These are phyloP conservation scores for Cerrena zonata DNA, from an alignment of 1,284 basidiomycete species.

Conservation along the genomic window DNA sequence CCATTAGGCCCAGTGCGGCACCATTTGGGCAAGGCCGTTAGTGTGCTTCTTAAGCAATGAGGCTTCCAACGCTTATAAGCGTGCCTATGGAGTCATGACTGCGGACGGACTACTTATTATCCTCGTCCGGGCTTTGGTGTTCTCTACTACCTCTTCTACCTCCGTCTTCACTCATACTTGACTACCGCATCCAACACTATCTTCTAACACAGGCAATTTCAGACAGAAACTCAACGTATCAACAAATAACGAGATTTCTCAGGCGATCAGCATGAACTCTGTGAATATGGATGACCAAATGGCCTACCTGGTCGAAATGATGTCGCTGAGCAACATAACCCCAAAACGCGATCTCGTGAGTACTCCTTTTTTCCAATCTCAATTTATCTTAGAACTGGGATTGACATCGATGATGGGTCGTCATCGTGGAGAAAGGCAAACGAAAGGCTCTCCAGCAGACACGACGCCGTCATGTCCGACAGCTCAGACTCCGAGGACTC, in stretches of 20 bases:
- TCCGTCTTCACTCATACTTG: too few species aligned
- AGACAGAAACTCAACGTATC: neutral
- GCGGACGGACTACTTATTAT: neutral
- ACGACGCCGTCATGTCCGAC: constrained; percentile 25
- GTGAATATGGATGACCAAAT: constrained; percentile 26
- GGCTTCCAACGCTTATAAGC: neutral
- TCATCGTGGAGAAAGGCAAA: constrained; percentile 23
- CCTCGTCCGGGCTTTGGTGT: too few species aligned
- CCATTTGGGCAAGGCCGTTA: neutral
- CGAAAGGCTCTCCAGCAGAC: constrained; percentile 17
- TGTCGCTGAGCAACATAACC: constrained; percentile 20
- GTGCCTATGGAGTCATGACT: neutral
- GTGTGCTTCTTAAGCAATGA: neutral
- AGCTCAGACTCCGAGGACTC: constrained; percentile 25
- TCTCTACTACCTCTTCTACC: too few species aligned
- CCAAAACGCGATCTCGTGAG: too few species aligned
- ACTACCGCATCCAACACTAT: too few species aligned
- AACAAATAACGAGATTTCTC: neutral
- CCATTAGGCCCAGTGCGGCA: neutral
- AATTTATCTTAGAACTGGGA: too few species aligned
- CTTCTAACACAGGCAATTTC: neutral
- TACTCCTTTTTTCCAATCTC: too few species aligned
- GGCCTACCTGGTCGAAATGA: constrained; percentile 19
- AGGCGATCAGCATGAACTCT: neutral
- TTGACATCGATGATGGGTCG: neutral